phyloP scores from a whole-genome alignment of 306 rosid species.

The Leucaena leucocephala region DNA sequence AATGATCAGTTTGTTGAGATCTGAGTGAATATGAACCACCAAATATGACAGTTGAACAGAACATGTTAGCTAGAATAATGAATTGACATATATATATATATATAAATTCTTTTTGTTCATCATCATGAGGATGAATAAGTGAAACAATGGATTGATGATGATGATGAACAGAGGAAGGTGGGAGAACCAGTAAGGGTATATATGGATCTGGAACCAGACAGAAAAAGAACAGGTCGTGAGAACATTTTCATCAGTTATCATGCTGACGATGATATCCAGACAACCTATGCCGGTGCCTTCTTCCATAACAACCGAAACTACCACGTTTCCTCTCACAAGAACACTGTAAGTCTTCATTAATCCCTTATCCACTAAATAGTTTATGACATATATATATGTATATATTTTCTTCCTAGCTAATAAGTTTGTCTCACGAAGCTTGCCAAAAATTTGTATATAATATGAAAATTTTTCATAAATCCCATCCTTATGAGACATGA shows the following conservation, averaged over 20 bases:
- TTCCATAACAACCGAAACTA: constrained; percentile 89
- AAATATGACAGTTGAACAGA: no score
- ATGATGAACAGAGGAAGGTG: constrained; percentile 50
- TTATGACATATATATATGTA: no score
- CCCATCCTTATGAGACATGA: no score
- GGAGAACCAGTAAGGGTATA: constrained; percentile 86
- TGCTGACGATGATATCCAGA: constrained; percentile 84
- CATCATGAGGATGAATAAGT: background rate
- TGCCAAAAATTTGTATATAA: no score
- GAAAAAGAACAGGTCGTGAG: constrained; percentile 75
- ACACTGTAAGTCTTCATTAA: constrained; percentile 52
- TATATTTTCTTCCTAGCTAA: no score
- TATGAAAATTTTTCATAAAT: no score
- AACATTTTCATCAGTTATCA: constrained; percentile 85
- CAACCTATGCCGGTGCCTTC: constrained; percentile 88
- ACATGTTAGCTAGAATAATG: background rate
- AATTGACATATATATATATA: no score
- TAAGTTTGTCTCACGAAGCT: no score
- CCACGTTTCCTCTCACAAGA: constrained; percentile 57
- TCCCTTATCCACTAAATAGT: no score
- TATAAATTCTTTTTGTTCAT: no score
- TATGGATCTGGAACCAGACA: constrained; percentile 93
- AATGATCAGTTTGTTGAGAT: no score
- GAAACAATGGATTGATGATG: background rate
- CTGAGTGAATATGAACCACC: no score